Conservation (phyloP, 2,329 filamentous ascomycete genomes). For the Colletotrichum sp. region DNA sequence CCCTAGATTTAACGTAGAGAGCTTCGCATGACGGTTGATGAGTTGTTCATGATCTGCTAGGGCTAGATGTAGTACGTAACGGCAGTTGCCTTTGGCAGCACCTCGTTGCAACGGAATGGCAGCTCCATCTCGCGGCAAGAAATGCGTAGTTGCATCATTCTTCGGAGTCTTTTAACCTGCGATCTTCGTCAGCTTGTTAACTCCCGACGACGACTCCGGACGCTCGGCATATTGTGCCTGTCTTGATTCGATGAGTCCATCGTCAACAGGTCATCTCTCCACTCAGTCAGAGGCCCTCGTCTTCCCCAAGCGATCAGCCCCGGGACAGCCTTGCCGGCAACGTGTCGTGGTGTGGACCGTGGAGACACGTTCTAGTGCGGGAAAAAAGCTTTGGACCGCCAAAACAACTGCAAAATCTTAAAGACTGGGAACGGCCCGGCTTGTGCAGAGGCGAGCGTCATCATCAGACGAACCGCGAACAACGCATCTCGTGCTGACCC, state of each 20-base stretch:
- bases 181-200: not conserved
- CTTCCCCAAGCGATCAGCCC: conserved; percentile 9
- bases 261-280: not conserved
- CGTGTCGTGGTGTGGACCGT: conserved; percentile 4
- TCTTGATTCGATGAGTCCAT: not conserved
- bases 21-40: not conserved
- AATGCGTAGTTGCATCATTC: not conserved
- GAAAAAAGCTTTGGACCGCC: not conserved
- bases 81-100: not conserved
- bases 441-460: not conserved
- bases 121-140: not conserved
- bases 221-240: not conserved
- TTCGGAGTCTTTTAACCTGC: not conserved
- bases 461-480: conserved; percentile 17
- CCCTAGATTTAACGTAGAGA: not conserved
- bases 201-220: not conserved
- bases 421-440: conserved; percentile 10
- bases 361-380: not conserved
- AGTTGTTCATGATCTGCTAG: not conserved
- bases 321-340: conserved; percentile 11
- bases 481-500: not conserved
- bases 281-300: not conserved
- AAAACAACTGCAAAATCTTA: conserved; percentile 7
- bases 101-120: not conserved
- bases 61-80: not conserved